Evolutionary conservation across 2,329 filamentous ascomycete genomes (phyloP), one percentile per base, ranked within the genome.

Genomic region (Blumeria hordei): DNA sequence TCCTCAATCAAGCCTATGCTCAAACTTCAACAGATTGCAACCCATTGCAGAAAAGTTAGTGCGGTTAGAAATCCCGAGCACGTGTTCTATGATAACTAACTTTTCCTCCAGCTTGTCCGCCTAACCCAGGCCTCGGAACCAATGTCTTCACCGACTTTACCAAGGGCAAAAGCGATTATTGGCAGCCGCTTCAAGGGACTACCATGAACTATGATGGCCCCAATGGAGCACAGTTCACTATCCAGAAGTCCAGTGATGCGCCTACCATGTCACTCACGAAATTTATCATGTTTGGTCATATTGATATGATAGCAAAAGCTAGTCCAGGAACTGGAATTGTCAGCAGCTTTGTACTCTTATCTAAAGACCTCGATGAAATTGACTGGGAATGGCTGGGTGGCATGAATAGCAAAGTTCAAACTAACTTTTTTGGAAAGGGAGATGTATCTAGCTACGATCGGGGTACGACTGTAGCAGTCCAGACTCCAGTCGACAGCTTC

Each of bases 391-490:
- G 66, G 63, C 58, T 69, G 9, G 67, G 67, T 35, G 60, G 59
- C 14, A 57, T 60, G 56, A 60, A 62, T 56, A 58, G 43, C 14
- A 63, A 66, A 9, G 69, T 70, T 6, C 64, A 75, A 59, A 73
- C 68, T 58, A 75, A 76, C 65, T 76, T 74, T 62, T 76, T 71
- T 59, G 72, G 72, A 59, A 75, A 75, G 64, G 74, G 73, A 34
- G 70, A 78, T 58, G 74, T 69, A 33, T 71, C 71, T 50, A 69
- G 68, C 39, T 74, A 71, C 62, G 71, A 74, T 60, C 69, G 71
- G 51, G 74, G 68, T 43, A 54, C 61, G 47, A 66, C 66, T 54
- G 67, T 69, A 54, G 59, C 64, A 9, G 67, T 70, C 49, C 56
- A 65, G 53, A 52, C 67, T 6, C 57, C 62, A 14, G 59, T 61